These are phyloP conservation scores for Aureobasidium namibiae DNA, from an alignment of 2,329 filamentous ascomycete genomes.

Conservation along the genomic window DNA sequence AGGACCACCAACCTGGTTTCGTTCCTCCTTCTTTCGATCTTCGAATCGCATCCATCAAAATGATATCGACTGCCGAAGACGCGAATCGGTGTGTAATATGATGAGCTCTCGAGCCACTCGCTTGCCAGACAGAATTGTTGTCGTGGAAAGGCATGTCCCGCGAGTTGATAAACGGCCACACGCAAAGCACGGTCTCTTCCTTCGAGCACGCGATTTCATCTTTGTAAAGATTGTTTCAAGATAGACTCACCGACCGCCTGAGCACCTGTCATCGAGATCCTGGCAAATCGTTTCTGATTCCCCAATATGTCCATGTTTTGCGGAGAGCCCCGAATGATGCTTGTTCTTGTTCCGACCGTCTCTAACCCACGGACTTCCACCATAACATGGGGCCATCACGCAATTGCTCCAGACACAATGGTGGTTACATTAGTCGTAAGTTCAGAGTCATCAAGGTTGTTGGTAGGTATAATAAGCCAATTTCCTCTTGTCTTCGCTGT, in stretches of 20 bases:
- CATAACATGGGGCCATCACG: background rate
- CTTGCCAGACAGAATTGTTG: background rate
- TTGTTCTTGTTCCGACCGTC: background rate
- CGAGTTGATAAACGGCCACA: background rate
- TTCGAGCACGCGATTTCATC: background rate
- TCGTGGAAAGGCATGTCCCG: too few relatives aligned
- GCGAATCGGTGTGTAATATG: background rate
- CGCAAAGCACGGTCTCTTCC: background rate
- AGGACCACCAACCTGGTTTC: background rate
- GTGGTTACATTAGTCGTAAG: background rate
- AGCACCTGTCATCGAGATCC: background rate
- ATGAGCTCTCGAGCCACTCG: background rate
- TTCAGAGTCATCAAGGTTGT: background rate
- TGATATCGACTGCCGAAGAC: background rate
- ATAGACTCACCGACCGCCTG: background rate
- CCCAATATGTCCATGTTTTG: background rate
- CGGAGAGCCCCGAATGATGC: background rate
- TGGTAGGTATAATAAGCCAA: background rate
- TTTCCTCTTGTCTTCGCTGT: background rate
- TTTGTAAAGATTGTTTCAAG: background rate
- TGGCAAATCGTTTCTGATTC: background rate
- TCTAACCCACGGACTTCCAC: background rate
- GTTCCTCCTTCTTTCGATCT: background rate
- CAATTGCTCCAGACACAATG: background rate
- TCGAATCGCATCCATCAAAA: background rate